These are phyloP conservation scores for Nakazawaea ernobii DNA, from an alignment of 805 yeast genomes.

Conservation along the genomic window DNA sequence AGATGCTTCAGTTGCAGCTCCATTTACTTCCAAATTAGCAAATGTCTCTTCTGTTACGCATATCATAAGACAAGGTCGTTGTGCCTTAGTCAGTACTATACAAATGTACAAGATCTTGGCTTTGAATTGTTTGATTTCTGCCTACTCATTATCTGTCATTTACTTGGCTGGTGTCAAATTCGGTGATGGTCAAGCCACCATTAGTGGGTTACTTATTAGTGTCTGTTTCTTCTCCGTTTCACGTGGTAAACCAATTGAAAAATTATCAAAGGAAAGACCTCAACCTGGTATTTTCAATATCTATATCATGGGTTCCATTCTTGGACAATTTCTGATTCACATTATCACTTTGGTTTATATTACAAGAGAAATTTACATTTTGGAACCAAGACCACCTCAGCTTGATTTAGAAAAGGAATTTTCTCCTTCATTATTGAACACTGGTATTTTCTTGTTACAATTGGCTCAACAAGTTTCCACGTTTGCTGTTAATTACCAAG, in stretches of 20 bases:
- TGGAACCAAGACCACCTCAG: constrained; percentile 91
- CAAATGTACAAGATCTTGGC: constrained; percentile 99
- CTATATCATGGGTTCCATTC: constrained; percentile 95
- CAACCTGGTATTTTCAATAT: constrained; percentile 94
- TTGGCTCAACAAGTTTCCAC: constrained; percentile 96
- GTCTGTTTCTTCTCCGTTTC: constrained; percentile 95
- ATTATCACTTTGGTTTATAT: constrained; percentile 76
- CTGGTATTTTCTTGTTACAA: constrained; percentile 92
- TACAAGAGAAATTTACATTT: constrained; percentile 72
- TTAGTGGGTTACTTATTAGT: constrained; percentile 85
- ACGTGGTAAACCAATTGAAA: constrained; percentile 85
- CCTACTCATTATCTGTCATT: constrained; percentile 89
- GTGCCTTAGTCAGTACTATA: constrained; percentile 94
- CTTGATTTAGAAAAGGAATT: constrained; percentile 87
- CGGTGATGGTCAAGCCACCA: constrained; percentile 97
- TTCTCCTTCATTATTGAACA: constrained; percentile 84
- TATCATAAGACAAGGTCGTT: constrained; percentile 95
- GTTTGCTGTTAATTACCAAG: constrained; percentile 96
- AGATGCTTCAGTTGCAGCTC: constrained; percentile 99
- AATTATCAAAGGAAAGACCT: constrained; percentile 89
- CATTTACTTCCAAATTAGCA: constrained; percentile 91
- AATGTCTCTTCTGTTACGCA: constrained; percentile 90
- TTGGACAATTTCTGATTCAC: constrained; percentile 95
- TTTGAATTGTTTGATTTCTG: constrained; percentile 92
- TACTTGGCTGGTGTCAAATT: constrained; percentile 96